phyloP scores from a whole-genome alignment of 768 basidiomycete genomes.

The Trichaptum fuscoviolaceum region DNA sequence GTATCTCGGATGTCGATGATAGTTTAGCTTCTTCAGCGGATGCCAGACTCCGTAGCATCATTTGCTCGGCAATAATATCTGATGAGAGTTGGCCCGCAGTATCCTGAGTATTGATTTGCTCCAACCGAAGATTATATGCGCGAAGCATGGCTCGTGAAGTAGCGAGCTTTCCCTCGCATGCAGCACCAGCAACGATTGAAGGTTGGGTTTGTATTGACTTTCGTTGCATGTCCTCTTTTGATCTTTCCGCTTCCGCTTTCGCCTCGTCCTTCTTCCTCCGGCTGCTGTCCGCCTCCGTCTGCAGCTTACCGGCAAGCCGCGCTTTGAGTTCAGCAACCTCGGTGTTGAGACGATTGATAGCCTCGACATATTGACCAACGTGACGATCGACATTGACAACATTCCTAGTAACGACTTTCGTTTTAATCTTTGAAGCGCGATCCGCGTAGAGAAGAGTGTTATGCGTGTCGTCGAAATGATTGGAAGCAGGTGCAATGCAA shows the following conservation, averaged over 20 bases:
- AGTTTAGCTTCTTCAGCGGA: conserved; percentile 65
- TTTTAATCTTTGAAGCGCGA: conserved; percentile 97
- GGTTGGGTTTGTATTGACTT: conserved; percentile 68
- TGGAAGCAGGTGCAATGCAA: conserved; percentile 91
- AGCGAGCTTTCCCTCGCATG: conserved; percentile 62
- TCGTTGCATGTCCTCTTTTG: conserved; percentile 63
- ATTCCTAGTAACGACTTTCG: conserved; percentile 92
- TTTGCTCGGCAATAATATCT: conserved; percentile 69
- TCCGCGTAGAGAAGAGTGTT: conserved; percentile 98
- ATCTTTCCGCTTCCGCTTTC: conserved; percentile 64
- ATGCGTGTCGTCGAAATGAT: conserved; percentile 97
- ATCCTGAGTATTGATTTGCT: conserved; percentile 44
- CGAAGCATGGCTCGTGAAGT: conserved; percentile 66
- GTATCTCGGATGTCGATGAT: conserved; percentile 53
- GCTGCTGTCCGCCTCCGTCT: conserved; percentile 54
- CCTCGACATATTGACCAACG: conserved; percentile 92
- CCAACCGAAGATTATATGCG: conserved; percentile 57
- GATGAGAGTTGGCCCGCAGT: conserved; percentile 36
- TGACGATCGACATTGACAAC: conserved; percentile 93
- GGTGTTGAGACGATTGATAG: conserved; percentile 81
- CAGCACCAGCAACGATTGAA: conserved; percentile 71
- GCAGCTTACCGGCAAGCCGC: conserved; percentile 70
- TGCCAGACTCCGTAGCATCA: conserved; percentile 60
- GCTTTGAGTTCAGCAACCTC: conserved; percentile 85
- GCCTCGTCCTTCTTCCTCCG: conserved; percentile 70